Percentiles rank a stretch among this genome's conserved stretches.
Evolutionary conservation across 2,329 filamentous ascomycete genomes (phyloP).

Genomic region (Penicillium sp.): DNA sequence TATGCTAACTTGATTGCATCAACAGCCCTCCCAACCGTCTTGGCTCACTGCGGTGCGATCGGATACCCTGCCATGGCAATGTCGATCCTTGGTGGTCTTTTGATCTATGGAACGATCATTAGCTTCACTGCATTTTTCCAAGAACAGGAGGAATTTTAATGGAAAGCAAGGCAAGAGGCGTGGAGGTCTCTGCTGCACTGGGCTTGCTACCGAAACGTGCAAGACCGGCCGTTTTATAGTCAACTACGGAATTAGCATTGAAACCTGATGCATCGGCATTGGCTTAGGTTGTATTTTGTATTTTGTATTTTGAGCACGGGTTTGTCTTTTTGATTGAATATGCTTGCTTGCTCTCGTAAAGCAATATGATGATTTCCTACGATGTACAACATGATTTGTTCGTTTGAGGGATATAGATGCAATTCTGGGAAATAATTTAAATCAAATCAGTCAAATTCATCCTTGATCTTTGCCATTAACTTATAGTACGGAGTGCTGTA

Average conservation of each 20-base stretch:
- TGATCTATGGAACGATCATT: conserved; percentile 98
- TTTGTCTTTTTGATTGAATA: background rate
- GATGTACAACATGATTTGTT: conserved; percentile 8
- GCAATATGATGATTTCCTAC: conserved; percentile 2
- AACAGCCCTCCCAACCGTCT: conserved; percentile 76
- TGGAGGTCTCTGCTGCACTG: background rate
- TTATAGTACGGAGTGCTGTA: background rate
- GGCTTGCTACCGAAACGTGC: background rate
- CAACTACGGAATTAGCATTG: background rate
- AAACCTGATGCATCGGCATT: background rate
- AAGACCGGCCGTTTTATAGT: background rate
- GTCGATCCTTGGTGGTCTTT: conserved; percentile 83
- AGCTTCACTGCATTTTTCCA: conserved; percentile 98
- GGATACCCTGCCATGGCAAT: conserved; percentile 83
- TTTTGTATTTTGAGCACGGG: background rate
- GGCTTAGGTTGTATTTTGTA: background rate
- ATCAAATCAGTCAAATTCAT: background rate
- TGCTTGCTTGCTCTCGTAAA: background rate
- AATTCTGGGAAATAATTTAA: background rate
- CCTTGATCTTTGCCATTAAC: background rate
- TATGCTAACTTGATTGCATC: conserved; percentile 14
- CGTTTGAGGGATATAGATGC: background rate
- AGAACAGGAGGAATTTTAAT: conserved; percentile 89
- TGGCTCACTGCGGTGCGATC: conserved; percentile 85
- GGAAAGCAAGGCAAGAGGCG: background rate